phyloP scores from a whole-genome alignment of 2,329 filamentous ascomycete genomes.

The Nemania diffusa region DNA sequence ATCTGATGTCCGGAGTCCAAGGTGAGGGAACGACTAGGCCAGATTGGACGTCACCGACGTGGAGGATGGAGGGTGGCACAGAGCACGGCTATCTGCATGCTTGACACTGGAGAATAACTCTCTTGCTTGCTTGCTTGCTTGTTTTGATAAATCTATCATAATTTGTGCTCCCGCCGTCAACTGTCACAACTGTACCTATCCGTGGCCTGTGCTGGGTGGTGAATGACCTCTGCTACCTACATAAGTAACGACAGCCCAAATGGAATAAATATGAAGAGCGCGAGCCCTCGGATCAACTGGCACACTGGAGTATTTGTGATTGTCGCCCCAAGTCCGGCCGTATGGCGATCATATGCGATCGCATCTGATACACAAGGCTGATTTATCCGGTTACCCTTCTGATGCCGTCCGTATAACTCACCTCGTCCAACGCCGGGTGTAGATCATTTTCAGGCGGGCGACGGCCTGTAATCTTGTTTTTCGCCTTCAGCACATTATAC shows the following conservation, averaged over 20 bases:
- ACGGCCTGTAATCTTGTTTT: constrained; percentile 5
- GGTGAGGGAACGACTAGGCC: not conserved
- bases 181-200: not conserved
- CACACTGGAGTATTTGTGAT: constrained; percentile 11
- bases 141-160: not conserved
- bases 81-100: constrained; percentile 1
- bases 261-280: not conserved
- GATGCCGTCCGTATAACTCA: constrained; percentile 25
- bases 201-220: not conserved
- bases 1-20: constrained; percentile 13
- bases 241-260: not conserved
- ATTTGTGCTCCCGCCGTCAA: not conserved
- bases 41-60: not conserved
- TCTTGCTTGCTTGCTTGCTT: constrained; percentile 3
- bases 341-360: constrained; percentile 33
- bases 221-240: not conserved
- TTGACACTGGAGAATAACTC: not conserved
- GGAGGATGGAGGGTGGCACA: not conserved
- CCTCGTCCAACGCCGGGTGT: constrained; percentile 19
- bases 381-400: constrained; percentile 34
- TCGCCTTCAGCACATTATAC: constrained; percentile 15
- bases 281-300: not conserved
- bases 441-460: constrained; percentile 27
- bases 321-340: constrained; percentile 20
- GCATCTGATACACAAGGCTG: constrained; percentile 38